Evolutionary conservation across 495 filamentous ascomycete genomes (phyloP).

Genomic region (Jackrogersella multiformis): DNA sequence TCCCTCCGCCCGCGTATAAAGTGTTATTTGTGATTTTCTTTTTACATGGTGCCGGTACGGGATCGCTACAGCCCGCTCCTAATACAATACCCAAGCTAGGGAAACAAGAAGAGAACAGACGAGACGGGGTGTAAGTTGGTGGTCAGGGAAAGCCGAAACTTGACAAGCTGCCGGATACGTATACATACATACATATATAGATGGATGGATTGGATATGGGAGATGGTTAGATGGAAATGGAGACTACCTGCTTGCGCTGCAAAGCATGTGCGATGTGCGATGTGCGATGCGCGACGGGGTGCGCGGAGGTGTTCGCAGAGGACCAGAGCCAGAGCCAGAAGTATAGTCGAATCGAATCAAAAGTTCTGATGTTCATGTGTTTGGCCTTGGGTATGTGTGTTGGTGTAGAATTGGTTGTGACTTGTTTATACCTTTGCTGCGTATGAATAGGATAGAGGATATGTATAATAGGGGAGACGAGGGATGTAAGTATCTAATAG

Average conservation of each 20-base stretch:
- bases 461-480: too few relatives aligned
- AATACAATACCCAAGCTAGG: constrained; percentile 29
- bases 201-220: not conserved
- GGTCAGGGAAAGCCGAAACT: too few relatives aligned
- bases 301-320: too few relatives aligned
- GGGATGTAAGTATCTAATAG: not conserved
- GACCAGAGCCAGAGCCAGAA: too few relatives aligned
- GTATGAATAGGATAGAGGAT: too few relatives aligned
- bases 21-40: not conserved
- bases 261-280: not conserved
- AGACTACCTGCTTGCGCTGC: not conserved
- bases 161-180: too few relatives aligned
- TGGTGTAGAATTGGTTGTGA: not conserved
- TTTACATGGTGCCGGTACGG: constrained; percentile 13
- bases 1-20: constrained; percentile 14
- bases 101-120: not conserved
- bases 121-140: constrained; percentile 8
- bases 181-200: too few relatives aligned
- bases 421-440: too few relatives aligned
- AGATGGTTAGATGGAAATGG: constrained; percentile 1
- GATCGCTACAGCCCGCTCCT: constrained; percentile 12
- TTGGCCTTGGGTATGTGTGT: not conserved
- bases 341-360: constrained; percentile 6
- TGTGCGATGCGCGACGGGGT: not conserved
- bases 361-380: constrained; percentile 15